Evolutionary conservation across 2,329 filamentous ascomycete species (phyloP), one percentile per base, ranked within the genome.

Genomic region (Phaeomoniella chlamydospora): DNA sequence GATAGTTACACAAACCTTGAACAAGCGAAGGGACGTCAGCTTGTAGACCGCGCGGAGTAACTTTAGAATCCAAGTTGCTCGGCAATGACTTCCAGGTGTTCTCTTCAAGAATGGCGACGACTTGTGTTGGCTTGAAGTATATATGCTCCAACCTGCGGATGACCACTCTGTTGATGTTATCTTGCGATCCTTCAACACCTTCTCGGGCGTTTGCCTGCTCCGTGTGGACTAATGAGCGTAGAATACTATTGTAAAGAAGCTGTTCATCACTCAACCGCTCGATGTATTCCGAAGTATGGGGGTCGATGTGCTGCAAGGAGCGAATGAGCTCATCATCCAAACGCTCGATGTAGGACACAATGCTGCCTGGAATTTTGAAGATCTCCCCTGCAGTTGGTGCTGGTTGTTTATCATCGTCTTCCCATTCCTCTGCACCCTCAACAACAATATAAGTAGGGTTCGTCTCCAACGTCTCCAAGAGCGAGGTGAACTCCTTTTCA

Each of bases 241-340:
- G 80, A 56, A 98, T 83, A 61, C 85, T 80, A 61, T 84, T 86
- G 68, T 98, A 98, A 35, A 98, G 69, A 34, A 79, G 67, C 43
- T 80, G 80, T 66, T 98, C 90, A 51, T 98, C 90, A 37, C 82
- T 80, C 41, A 98, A 67, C 40, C 92, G 77, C 57, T 98, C 90
- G 43, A 98, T 94, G 56, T 98, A 98, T 64, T 98, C 90, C 18
- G 90, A 90, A 29, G 90, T 98, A 64, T 98, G 90, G 39, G 90
- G 92, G 57, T 98, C 90, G 53, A 98, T 94, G 61, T 80, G 83
- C 62, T 98, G 90, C 36, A 98, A 71, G n/a, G 90, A 94, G 49
- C 90, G 80, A 42, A 84, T 93, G 44, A 98, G 82, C 65, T 98
- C 92, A 53, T 98, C 90, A 52, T 98, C 90, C 14, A 98, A 73